Conservation (phyloP, 257 asterid genomes). For the Petrea volubilis region DNA sequence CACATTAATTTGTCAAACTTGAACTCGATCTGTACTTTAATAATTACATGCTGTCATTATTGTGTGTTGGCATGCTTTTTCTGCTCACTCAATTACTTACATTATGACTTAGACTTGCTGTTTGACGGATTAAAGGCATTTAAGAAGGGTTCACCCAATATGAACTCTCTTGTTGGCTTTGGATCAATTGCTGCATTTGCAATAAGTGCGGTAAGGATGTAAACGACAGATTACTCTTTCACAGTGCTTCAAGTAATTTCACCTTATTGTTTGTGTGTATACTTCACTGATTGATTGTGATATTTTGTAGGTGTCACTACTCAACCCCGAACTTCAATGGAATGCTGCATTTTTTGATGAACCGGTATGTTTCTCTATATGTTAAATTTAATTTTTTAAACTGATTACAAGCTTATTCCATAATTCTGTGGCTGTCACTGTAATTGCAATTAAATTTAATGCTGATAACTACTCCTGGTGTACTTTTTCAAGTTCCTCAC, state of each 20-base stretch:
- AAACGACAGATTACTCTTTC: slow-evolving; percentile 18
- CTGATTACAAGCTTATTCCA: neutral
- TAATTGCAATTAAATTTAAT: neutral
- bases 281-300: slow-evolving; percentile 15
- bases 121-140: slow-evolving; percentile 83
- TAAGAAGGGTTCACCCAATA: slow-evolving; percentile 88
- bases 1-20: neutral
- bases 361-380: slow-evolving; percentile 66
- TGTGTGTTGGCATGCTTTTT: slow-evolving; percentile 4
- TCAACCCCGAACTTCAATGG: slow-evolving; percentile 90
- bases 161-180: slow-evolving; percentile 98
- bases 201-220: slow-evolving; percentile 78
- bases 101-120: slow-evolving; percentile 68
- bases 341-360: slow-evolving; percentile 94
- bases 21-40: neutral
- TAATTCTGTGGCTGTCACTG: neutral
- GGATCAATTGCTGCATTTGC: slow-evolving; percentile 97
- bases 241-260: slow-evolving; percentile 16
- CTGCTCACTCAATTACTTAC: slow-evolving; percentile 16
- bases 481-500: slow-evolving; percentile 44
- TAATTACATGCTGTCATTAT: neutral
- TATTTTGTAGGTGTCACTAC: slow-evolving; percentile 69
- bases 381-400: slow-evolving; percentile 16
- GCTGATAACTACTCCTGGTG: slow-evolving; percentile 11
- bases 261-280: slow-evolving; percentile 10